Conservation (phyloP, 2,329 filamentous ascomycete species). For the Cordyceps javanica region DNA sequence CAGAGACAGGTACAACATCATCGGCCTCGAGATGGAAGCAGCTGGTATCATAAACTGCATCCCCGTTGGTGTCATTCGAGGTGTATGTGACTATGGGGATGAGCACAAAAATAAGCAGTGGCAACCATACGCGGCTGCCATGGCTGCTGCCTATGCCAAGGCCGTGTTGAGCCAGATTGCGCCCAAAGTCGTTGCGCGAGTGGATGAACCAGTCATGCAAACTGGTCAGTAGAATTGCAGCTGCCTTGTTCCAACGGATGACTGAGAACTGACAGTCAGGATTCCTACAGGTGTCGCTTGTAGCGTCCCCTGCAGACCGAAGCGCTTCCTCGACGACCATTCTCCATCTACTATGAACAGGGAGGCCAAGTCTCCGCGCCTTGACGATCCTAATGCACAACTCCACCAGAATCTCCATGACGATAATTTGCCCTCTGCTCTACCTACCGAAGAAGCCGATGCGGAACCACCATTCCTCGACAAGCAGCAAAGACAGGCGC, state of each 20-base stretch:
- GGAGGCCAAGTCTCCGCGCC: not conserved
- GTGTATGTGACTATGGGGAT: slow-evolving; percentile 27
- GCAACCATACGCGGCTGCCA: slow-evolving; percentile 28
- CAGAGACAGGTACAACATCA: slow-evolving; percentile 21
- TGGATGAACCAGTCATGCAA: not conserved
- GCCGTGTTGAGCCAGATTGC: slow-evolving; percentile 15
- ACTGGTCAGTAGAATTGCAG: not conserved
- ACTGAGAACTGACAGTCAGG: not conserved
- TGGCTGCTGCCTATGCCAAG: slow-evolving; percentile 26
- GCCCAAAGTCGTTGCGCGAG: not conserved
- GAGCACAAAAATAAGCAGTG: slow-evolving; percentile 25
- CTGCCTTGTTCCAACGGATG: not conserved
- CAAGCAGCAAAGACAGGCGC: not conserved
- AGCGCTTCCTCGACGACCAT: not conserved
- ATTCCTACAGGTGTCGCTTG: not conserved
- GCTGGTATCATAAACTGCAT: slow-evolving; percentile 16
- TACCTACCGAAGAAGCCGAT: no score
- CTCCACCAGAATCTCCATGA: no score
- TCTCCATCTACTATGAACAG: not conserved
- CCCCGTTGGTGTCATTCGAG: slow-evolving; percentile 24
- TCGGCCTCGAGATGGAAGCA: slow-evolving; percentile 28
- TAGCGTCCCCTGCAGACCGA: not conserved
- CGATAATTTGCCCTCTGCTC: no score
- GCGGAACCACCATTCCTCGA: not conserved
- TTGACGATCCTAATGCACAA: not conserved